Evolutionary conservation across 768 basidiomycete species (phyloP).

Genomic region (Dendrothele bispora): DNA sequence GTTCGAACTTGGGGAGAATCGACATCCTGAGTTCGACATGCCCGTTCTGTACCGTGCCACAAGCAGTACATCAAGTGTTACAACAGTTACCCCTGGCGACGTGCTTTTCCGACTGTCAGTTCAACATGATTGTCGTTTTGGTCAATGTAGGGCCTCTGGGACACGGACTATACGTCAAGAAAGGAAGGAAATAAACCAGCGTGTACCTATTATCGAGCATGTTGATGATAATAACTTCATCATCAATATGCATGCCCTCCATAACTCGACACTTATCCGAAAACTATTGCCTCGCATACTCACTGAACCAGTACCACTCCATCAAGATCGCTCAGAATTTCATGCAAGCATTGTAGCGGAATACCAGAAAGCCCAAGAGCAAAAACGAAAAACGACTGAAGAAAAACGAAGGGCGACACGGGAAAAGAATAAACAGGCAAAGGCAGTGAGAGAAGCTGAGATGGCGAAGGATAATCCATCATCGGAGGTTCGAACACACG

Average conservation of each 20-base stretch:
- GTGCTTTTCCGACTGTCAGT: slow-evolving; percentile 8
- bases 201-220: slow-evolving; percentile 5
- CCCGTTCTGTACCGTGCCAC: background rate
- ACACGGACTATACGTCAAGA: slow-evolving; percentile 7
- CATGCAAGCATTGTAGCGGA: background rate
- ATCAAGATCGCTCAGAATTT: background rate
- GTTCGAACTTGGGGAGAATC: background rate
- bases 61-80: background rate
- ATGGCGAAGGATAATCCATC: too few relatives aligned
- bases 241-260: slow-evolving; percentile 12
- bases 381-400: too few relatives aligned
- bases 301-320: slow-evolving; percentile 4
- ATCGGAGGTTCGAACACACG: too few relatives aligned
- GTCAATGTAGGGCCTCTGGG: slow-evolving; percentile 7
- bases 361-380: too few relatives aligned
- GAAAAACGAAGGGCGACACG: too few relatives aligned
- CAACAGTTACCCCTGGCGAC: background rate
- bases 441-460: too few relatives aligned
- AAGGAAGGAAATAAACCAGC: slow-evolving; percentile 1
- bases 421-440: too few relatives aligned
- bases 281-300: slow-evolving; percentile 1
- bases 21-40: background rate
- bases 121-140: slow-evolving; percentile 18
- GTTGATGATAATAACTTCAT: slow-evolving; percentile 8
- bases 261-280: slow-evolving; percentile 7